Evolutionary conservation across 1,284 basidiomycete species (phyloP).

Genomic region (Pterulicium gracile): DNA sequence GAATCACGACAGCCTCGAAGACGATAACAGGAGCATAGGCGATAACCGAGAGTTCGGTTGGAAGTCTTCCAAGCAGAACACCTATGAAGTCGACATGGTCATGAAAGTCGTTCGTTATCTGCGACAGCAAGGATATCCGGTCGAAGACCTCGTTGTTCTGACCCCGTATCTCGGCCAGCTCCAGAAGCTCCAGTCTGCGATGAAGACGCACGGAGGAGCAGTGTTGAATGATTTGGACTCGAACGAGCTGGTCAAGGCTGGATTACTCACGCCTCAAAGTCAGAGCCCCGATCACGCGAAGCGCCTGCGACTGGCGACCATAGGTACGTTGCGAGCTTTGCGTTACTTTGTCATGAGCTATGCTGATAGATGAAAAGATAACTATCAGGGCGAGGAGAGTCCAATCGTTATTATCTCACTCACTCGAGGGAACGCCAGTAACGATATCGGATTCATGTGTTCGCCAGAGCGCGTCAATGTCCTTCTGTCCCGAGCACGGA

Average conservation of each 20-base stretch:
- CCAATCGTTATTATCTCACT: conserved; percentile 53
- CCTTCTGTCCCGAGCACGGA: conserved; percentile 50
- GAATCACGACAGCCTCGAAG: conserved; percentile 46
- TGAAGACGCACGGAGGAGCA: conserved; percentile 42
- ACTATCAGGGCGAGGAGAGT: conserved; percentile 62
- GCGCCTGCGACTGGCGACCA: conserved; percentile 36
- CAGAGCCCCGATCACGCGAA: conserved; percentile 28
- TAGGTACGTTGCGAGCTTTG: conserved; percentile 28
- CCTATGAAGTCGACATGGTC: conserved; percentile 48
- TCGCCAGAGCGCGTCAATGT: conserved; percentile 57
- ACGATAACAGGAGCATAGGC: conserved; percentile 26
- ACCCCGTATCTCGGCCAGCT: conserved; percentile 63
- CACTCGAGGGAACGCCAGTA: conserved; percentile 41
- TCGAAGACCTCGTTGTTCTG: conserved; percentile 43
- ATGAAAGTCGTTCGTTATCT: conserved; percentile 55
- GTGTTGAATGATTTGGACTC: conserved; percentile 53
- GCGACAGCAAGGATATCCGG: conserved; percentile 55
- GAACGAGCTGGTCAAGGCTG: conserved; percentile 43
- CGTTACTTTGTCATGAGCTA: conserved; percentile 1
- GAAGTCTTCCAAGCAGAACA: conserved; percentile 50
- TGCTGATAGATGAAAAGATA: conserved; percentile 43
- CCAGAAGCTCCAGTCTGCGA: conserved; percentile 29
- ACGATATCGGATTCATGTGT: conserved; percentile 57
- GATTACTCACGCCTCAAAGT: conserved; percentile 27
- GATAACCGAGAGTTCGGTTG: conserved; percentile 33